A percentile compares a stretch with the other conserved stretches of the same genome.
Evolutionary conservation across 1,284 basidiomycete genomes (phyloP).

Genomic region (Marasmius tenuissimus): DNA sequence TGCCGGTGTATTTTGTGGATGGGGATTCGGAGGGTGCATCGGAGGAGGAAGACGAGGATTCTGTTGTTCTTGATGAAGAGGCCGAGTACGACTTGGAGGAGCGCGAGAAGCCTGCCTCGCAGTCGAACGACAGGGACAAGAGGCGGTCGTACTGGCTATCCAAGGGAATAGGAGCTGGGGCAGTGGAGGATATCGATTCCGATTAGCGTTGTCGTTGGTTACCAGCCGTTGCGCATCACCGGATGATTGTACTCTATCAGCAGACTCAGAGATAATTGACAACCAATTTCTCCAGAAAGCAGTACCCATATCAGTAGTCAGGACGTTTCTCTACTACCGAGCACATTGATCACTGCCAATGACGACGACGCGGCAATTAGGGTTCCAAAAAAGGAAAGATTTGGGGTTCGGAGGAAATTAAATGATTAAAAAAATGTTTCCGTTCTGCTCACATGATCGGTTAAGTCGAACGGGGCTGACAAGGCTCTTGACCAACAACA

Average conservation of each 20-base stretch:
- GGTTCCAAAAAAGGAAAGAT: too few relatives aligned
- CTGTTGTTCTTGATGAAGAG: conserved; percentile 28
- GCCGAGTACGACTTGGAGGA: conserved; percentile 30
- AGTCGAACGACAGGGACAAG: conserved; percentile 17
- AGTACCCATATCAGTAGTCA: too few relatives aligned
- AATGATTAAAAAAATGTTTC: not conserved
- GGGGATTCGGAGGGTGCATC: conserved; percentile 43
- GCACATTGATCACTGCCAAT: too few relatives aligned
- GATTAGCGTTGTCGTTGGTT: not conserved
- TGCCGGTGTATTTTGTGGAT: not conserved
- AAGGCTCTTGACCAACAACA: not conserved
- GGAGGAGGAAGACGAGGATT: conserved; percentile 42
- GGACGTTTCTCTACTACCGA: too few relatives aligned
- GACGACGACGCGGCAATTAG: too few relatives aligned
- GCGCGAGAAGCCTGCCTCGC: conserved; percentile 9
- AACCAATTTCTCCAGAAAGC: too few relatives aligned
- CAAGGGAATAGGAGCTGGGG: conserved; percentile 31
- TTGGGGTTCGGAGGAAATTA: too few relatives aligned
- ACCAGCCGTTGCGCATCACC: not conserved
- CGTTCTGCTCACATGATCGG: not conserved
- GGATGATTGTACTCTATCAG: too few relatives aligned
- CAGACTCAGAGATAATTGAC: too few relatives aligned
- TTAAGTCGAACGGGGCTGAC: not conserved
- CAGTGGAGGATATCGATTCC: not conserved
- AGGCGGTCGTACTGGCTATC: conserved; percentile 48